Base-by-base conservation (phyloP, 495 filamentous ascomycete genomes). In the Wilcoxina mikolae region DNA sequence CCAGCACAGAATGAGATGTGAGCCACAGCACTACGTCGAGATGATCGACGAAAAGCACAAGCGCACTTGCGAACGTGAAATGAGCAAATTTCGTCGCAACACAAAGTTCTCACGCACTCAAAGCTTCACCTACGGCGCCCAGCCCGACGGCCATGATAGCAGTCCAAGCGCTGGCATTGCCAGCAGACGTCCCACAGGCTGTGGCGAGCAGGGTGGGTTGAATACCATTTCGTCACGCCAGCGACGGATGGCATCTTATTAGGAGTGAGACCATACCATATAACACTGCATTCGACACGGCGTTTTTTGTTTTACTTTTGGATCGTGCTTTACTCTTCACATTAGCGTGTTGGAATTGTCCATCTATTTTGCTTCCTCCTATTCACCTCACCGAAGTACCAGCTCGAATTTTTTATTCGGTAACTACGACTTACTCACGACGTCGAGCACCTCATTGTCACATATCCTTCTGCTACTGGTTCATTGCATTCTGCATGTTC, bases 31-130 rank as follows among this genome's bases (percentile, higher is more conserved):
- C 57, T 99, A 99, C 61, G 85, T 96, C 25, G 85, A 89, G 68
- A 99, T 99, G 93, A 81, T 76, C 50, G 84, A 81, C 58, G 81
- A 88, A 59, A 83, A 88, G 66, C 89, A 96, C 67, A 82, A 84
- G 56, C 79, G 81, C 58, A 88, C 87, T 26, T 95, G 91, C 61
- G 93, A 96, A 73, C 81, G 85, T 60, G 89, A 91, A 56, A 82
- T 99, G 74, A 86, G 85, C 57, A 87, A 85, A 65, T 77, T 99
- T 57, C 76, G 78, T 55, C 82, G 93, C 41, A 79, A 80, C 56
- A 58, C 59, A 44, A 89, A 91, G 63, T 69, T 99, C 44, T 78
- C 79, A 59, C 77, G 93, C 38, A 88, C 93, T 17, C 85, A 94
- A 67, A 99, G 90, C 0, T 99, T 88, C 70, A 89, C 90, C 18